These are phyloP conservation scores for Phytophthora europaea DNA, from an alignment of 352 stramenopile species.

Conservation along the genomic window DNA sequence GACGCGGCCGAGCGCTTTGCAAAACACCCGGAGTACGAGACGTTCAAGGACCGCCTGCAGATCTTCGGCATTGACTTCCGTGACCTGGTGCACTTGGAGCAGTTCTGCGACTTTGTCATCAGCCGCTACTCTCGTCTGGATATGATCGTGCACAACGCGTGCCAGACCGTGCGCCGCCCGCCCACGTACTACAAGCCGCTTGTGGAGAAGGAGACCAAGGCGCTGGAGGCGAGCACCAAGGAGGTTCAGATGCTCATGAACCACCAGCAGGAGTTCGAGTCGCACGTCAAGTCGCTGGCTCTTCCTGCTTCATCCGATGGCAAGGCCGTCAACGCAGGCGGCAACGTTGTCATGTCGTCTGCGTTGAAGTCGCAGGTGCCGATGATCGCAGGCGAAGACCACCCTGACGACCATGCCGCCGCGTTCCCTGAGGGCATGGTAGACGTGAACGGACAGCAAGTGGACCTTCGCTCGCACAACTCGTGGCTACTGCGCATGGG, in stretches of 20 bases:
- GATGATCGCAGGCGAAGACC: slow-evolving; percentile 77
- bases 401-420: slow-evolving; percentile 63
- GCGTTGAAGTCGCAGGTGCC: slow-evolving; percentile 88
- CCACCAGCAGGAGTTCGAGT: slow-evolving; percentile 84
- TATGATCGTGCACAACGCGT: slow-evolving; percentile 98
- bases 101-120: slow-evolving; percentile 93
- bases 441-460: slow-evolving; percentile 97
- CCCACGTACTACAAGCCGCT: slow-evolving; percentile 95
- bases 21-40: slow-evolving; percentile 93
- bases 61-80: slow-evolving; percentile 97
- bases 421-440: slow-evolving; percentile 82
- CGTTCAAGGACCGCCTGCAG: slow-evolving; percentile 94
- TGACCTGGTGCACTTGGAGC: slow-evolving; percentile 96
- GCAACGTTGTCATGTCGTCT: slow-evolving; percentile 69
- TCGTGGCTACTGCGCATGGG: slow-evolving; percentile 97
- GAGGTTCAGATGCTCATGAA: slow-evolving; percentile 79
- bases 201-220: slow-evolving; percentile 85
- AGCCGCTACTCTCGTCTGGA: slow-evolving; percentile 92
- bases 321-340: slow-evolving; percentile 20
- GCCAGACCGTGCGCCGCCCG: slow-evolving; percentile 96
- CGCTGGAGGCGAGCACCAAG: slow-evolving; percentile 59
- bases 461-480: slow-evolving; percentile 95
- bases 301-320: slow-evolving; percentile 47
- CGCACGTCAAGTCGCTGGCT: slow-evolving; percentile 68
- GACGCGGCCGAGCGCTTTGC: slow-evolving; percentile 93